Evolutionary conservation across 2,329 filamentous ascomycete genomes (phyloP).

Genomic region (Venturiaceae sp.): DNA sequence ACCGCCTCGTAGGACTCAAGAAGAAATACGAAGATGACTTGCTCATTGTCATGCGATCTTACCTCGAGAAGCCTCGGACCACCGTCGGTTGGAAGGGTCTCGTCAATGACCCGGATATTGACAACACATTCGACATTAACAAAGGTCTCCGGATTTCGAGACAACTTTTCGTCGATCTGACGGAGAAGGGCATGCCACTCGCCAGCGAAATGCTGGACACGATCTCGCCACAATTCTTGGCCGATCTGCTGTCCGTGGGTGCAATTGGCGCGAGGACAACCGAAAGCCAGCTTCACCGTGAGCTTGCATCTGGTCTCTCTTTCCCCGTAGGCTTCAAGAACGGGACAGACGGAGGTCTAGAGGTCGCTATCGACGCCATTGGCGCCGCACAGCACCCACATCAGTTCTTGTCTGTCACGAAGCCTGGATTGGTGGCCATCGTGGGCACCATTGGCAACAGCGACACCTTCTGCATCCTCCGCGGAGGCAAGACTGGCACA

Average conservation of each 20-base stretch:
- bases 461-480: constrained; percentile 92
- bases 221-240: constrained; percentile 93
- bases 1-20: constrained; percentile 68
- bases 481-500: constrained; percentile 84
- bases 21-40: constrained; percentile 84
- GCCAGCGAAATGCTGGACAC: constrained; percentile 98
- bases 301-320: constrained; percentile 84
- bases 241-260: constrained; percentile 82
- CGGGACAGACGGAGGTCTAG: constrained; percentile 83
- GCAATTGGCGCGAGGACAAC: constrained; percentile 95
- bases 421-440: constrained; percentile 90
- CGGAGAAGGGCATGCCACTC: constrained; percentile 85
- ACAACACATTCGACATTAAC: constrained; percentile 98
- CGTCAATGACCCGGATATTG: constrained; percentile 97
- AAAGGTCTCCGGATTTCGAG: constrained; percentile 82
- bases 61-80: constrained; percentile 96
- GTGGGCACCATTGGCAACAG: constrained; percentile 92
- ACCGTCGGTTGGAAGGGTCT: constrained; percentile 98
- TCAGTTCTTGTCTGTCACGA: constrained; percentile 95
- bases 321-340: constrained; percentile 99
- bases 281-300: constrained; percentile 89
- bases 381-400: constrained; percentile 86
- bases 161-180: constrained; percentile 89
- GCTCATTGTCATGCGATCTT: constrained; percentile 93
- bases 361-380: constrained; percentile 91